Evolutionary conservation across 257 asterid genomes (phyloP), one percentile per base, ranked within the genome.

Genomic region (Solanum ahanhuiri): DNA sequence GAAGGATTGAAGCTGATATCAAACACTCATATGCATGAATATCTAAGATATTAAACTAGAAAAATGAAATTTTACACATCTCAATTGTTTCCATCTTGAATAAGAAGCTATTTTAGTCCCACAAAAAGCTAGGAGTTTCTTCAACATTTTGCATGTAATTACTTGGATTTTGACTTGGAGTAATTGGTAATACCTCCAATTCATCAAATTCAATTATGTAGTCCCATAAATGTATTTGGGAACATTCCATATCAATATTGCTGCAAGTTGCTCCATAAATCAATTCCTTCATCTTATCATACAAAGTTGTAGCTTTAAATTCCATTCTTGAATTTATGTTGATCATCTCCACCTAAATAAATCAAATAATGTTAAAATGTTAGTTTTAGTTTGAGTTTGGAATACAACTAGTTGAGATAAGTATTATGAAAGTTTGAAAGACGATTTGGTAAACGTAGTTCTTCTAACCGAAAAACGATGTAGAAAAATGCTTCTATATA

Each of bases 261-360:
- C 7, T 64, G 18, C 71, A 64, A 64, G 33, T 2, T n/a, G 33
- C 18, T 25, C 33, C 72, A 25, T 64, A 64, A 23, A 23, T 64
- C 18, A 64, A 64, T 7, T 64, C 70, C 15, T 5, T 64, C 81
- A 87, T 35, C 88, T 88, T 90, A 48, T 76, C 83, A 4, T 86
- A 72, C 28, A 90, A 43, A 72, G 87, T 81, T 85, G 84, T 60
- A 11, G 72, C 85, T 57, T 77, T 90, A 14, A 82, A 71, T 3
- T 88, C 66, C 51, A 60, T 2, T 60, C 82, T 92, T 22, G 87
- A 84, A 81, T 83, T 86, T 76, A 81, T 11, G 20, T 22, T 90
- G 4, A 54, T 87, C 93, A 91, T 43, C 35, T 86, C 63, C 79
- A 48, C 58, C 22, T 48, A 48, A 48, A 48, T 48, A 48, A 48